Conservation (phyloP, 495 filamentous ascomycete species). For the Xylaria cubensis region DNA sequence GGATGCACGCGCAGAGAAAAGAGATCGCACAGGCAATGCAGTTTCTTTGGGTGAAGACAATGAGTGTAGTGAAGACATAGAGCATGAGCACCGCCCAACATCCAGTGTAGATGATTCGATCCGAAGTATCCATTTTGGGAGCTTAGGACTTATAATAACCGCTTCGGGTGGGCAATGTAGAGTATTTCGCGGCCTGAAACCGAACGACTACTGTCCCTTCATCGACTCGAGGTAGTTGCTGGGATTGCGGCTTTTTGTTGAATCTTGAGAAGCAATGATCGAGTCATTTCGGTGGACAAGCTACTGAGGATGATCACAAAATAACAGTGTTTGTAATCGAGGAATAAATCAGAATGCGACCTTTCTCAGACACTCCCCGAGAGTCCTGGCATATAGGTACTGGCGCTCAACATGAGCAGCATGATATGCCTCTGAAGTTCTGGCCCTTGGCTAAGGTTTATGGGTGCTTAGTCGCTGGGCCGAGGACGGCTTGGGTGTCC, state of each 20-base stretch:
- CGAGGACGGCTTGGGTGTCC: background rate
- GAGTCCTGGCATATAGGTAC: background rate
- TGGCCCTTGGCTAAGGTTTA: background rate
- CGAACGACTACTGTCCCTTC: background rate
- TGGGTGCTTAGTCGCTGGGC: background rate
- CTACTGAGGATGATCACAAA: background rate
- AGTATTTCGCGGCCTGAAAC: background rate
- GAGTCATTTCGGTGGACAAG: background rate
- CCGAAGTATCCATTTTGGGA: conserved; percentile 9
- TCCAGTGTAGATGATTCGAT: conserved; percentile 19
- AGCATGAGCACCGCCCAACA: conserved; percentile 18
- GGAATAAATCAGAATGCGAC: background rate
- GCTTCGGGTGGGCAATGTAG: background rate
- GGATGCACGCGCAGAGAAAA: conserved; percentile 15
- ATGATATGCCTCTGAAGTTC: background rate
- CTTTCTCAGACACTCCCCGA: background rate
- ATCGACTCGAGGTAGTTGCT: background rate
- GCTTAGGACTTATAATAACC: background rate
- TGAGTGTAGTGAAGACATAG: conserved; percentile 15
- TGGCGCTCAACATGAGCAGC: background rate
- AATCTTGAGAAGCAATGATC: background rate
- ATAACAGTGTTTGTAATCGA: background rate
- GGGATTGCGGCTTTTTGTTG: background rate
- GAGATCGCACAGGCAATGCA: conserved; percentile 6
- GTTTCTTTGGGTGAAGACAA: conserved; percentile 7